Percentiles rank a stretch among this genome's conserved stretches.
Conservation (phyloP, 2,329 filamentous ascomycete species). For the Fusarium pseudonygamai region DNA sequence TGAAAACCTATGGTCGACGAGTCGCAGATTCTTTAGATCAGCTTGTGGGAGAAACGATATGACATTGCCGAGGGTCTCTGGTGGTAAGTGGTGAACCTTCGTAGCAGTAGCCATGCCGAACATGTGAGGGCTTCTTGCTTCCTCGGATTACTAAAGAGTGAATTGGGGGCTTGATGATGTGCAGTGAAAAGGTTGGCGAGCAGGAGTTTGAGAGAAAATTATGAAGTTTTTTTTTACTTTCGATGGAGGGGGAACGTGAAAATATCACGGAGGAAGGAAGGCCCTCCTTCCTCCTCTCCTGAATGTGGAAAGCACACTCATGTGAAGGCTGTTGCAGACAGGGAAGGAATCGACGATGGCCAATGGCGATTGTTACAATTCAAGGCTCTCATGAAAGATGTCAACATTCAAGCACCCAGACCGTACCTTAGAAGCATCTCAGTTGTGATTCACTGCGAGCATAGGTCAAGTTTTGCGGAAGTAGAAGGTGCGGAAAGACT, state of each 20-base stretch:
- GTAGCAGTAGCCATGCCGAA: not conserved
- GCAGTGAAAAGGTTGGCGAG: not conserved
- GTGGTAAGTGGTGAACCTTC: not conserved
- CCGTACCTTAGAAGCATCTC: too few species aligned
- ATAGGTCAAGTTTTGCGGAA: too few species aligned
- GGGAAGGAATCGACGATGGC: too few species aligned
- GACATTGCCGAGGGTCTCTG: not conserved
- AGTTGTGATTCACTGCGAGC: too few species aligned
- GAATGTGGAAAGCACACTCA: not conserved
- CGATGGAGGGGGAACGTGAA: fast-evolving
- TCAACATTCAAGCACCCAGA: too few species aligned
- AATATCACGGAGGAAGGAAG: not conserved
- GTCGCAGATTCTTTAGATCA: not conserved
- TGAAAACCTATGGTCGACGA: not conserved
- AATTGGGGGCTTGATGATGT: not conserved
- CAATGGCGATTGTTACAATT: too few species aligned
- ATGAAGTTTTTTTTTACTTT: not conserved
- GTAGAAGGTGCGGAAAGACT: too few species aligned
- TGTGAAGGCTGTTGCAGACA: too few species aligned
- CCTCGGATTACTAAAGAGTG: not conserved
- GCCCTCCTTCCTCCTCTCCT: not conserved
- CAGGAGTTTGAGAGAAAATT: not conserved
- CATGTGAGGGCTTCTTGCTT: not conserved
- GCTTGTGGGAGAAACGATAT: not conserved
- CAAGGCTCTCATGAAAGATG: too few species aligned